A percentile compares a stretch with the other conserved stretches of the same genome.
Evolutionary conservation across 2,329 filamentous ascomycete species (phyloP).

Genomic region (Ascosphaera acerosa): DNA sequence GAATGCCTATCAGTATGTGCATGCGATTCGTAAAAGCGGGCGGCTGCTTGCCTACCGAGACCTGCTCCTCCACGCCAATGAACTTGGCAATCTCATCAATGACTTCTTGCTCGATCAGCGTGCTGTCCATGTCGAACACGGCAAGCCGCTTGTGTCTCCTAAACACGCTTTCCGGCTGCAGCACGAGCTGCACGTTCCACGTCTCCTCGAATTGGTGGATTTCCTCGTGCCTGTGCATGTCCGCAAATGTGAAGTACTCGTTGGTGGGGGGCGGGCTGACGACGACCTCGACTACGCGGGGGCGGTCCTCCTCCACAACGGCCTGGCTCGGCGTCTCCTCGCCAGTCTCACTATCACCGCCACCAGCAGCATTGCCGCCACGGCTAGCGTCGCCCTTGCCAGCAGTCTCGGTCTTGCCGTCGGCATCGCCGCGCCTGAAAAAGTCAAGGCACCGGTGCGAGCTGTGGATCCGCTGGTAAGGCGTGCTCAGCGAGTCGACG

Average conservation of each 20-base stretch:
- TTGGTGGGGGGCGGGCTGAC: slow-evolving; percentile 25
- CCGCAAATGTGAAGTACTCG: slow-evolving; percentile 28
- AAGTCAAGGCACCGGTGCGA: slow-evolving; percentile 23
- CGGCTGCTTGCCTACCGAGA: slow-evolving; percentile 30
- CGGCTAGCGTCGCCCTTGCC: slow-evolving; percentile 6
- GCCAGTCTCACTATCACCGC: too few species aligned
- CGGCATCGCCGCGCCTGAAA: too few species aligned
- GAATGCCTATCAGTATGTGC: neutral
- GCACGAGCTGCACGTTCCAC: slow-evolving; percentile 66
- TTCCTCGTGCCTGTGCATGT: slow-evolving; percentile 54
- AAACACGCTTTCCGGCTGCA: slow-evolving; percentile 50
- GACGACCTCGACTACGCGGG: slow-evolving; percentile 26
- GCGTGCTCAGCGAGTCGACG: slow-evolving; percentile 23
- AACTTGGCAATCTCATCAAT: slow-evolving; percentile 83
- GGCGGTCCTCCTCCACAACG: slow-evolving; percentile 20
- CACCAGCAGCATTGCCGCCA: too few species aligned
- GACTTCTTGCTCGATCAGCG: slow-evolving; percentile 87
- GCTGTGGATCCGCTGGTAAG: slow-evolving; percentile 24
- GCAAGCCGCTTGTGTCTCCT: slow-evolving; percentile 61
- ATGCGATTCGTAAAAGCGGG: slow-evolving; percentile 4
- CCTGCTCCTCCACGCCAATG: slow-evolving; percentile 55
- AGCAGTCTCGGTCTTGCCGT: too few species aligned
- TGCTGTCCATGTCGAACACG: slow-evolving; percentile 98
- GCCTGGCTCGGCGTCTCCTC: too few species aligned
- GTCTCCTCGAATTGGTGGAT: slow-evolving; percentile 67